Evolutionary conservation across 2,329 filamentous ascomycete genomes (phyloP), one percentile per base, ranked within the genome.

Genomic region (Botrytis squamosa): DNA sequence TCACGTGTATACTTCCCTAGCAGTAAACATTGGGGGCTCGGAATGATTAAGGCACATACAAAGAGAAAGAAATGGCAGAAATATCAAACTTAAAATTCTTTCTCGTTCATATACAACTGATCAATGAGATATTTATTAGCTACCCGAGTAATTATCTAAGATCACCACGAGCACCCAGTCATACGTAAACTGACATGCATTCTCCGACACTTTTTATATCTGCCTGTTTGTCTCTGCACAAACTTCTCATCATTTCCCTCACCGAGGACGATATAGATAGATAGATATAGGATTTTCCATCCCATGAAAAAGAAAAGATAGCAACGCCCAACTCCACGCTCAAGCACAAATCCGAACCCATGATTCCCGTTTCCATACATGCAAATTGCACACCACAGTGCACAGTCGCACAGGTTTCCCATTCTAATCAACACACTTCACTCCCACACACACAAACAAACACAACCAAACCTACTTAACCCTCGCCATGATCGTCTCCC

Each of bases 401-500:
- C 40, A 42, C 40, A 42, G 40, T 42, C 40, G 40, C 14, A 42
- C 40, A 42, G 40, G 40, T 42, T 42, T 25, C 33, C 65, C 18
- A 25, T 40, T 55, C 10, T 1, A 25, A 38, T 10, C 16, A 22
- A 40, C 29, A 38, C 46, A 40, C 25, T 16, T 5, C 18, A 16
- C 12, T 1, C 12, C 36, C 46, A 18, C 14, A 12, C 3, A 25
- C 36, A 44, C 16, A 18, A 22, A 44, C 16, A 18, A 22, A 1
- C 18, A 10, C 29, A 44, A 52, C 49, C 25, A 12, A 3, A 12
- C 69, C 71, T 77, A 97, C 83, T 95, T 96, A 67, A 98, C 89
- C 84, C 93, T 95, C 76, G 93, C 91, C 95, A 99, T 98, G 76
- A 99, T 93, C 4, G 96, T 98, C 84, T 98, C 95, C 29, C 89